These are phyloP conservation scores for Botrytis squamosa DNA, from an alignment of 2,329 filamentous ascomycete species.

Conservation along the genomic window DNA sequence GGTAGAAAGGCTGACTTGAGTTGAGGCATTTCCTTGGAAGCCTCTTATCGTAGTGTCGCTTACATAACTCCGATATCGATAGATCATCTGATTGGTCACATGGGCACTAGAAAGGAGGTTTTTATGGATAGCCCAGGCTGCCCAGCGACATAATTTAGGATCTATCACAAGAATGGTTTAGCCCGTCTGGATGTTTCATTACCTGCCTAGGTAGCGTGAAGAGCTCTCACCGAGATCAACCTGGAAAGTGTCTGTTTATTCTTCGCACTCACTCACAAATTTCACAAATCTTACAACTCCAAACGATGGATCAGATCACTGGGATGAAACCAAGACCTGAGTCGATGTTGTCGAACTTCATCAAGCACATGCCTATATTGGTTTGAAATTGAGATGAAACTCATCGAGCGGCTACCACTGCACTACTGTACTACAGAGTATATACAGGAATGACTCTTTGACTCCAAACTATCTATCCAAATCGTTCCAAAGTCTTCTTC, in stretches of 20 bases:
- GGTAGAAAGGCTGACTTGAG: not conserved
- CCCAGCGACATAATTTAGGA: not conserved
- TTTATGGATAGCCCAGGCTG: not conserved
- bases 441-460: not conserved
- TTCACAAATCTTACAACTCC: not conserved
- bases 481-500: not conserved
- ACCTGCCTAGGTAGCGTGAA: not conserved
- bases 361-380: not conserved
- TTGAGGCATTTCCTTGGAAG: constrained; percentile 1
- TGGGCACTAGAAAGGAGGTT: not conserved
- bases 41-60: not conserved
- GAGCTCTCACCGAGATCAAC: not conserved
- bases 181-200: not conserved
- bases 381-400: not conserved
- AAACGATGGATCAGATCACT: not conserved
- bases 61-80: not conserved
- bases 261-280: not conserved
- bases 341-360: not conserved
- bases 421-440: not conserved
- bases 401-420: not conserved
- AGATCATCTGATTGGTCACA: not conserved
- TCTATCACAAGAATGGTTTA: not conserved
- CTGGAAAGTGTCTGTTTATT: not conserved
- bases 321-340: not conserved
- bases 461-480: not conserved